phyloP scores from a whole-genome alignment of 192 early-diverging fungal genomes.

The Gonapodya prolifera region DNA sequence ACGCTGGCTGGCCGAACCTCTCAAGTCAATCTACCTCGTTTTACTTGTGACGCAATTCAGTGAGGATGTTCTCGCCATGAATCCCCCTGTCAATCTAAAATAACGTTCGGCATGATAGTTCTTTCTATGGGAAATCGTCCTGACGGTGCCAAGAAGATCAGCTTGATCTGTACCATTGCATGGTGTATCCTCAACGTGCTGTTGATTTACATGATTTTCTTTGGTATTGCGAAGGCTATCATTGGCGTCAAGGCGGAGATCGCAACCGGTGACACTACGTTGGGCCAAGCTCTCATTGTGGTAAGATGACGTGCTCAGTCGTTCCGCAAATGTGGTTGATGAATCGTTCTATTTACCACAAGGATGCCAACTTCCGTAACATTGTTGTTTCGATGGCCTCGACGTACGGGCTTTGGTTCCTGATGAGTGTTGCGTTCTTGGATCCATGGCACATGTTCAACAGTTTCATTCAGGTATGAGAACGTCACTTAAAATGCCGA shows the following conservation, averaged over 20 bases:
- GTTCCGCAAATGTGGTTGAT: background rate
- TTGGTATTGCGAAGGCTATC: background rate
- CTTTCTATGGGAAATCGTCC: slow-evolving; percentile 91
- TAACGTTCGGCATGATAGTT: slow-evolving; percentile 15
- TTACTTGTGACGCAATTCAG: slow-evolving; percentile 68
- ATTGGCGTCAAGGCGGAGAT: background rate
- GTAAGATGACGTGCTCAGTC: too few relatives aligned
- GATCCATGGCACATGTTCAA: slow-evolving; percentile 91
- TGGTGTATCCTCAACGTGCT: slow-evolving; percentile 82
- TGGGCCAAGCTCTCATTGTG: background rate
- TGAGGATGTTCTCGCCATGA: background rate
- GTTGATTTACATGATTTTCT: slow-evolving; percentile 50
- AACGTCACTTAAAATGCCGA: background rate
- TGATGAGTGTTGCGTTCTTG: slow-evolving; percentile 64
- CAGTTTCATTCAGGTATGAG: slow-evolving; percentile 27
- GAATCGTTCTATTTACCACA: background rate
- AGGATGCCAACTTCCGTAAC: slow-evolving; percentile 53
- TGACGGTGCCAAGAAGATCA: slow-evolving; percentile 74
- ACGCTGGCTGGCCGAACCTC: slow-evolving; percentile 42
- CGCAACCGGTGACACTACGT: background rate
- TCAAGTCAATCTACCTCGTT: slow-evolving; percentile 66
- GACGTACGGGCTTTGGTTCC: slow-evolving; percentile 73
- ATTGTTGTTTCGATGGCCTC: slow-evolving; percentile 64
- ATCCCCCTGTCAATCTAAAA: too few relatives aligned
- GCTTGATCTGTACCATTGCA: slow-evolving; percentile 56